Evolutionary conservation across 371 early-diverging fungal genomes (phyloP), one percentile per base, ranked within the genome.

Genomic region (Phascolomyces articulosus): DNA sequence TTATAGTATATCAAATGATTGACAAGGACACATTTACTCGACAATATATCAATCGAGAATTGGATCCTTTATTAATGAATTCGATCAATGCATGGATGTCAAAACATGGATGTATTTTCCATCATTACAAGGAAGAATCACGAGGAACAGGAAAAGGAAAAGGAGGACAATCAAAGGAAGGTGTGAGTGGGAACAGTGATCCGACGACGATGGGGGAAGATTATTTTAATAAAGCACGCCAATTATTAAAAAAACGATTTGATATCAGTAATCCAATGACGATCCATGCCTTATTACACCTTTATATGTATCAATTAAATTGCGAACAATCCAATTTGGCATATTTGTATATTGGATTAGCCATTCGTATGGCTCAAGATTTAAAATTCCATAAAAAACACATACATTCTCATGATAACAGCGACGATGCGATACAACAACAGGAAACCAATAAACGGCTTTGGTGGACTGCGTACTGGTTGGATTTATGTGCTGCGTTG

Each of bases 381-480:
- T 74, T 87, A 29, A 84, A 84, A 54, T 79, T 84, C 16, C 85
- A 87, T 65, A 80, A 83, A 49, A 80, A 80, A 62, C n/a, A n/a
- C n/a, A n/a, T n/a, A n/a, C n/a, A n/a, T n/a, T n/a, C n/a, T n/a
- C n/a, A n/a, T n/a, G n/a, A n/a, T n/a, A n/a, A n/a, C n/a, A n/a
- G n/a, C n/a, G n/a, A n/a, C n/a, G n/a, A n/a, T n/a, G n/a, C n/a
- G n/a, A n/a, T 28, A 13, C 72, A 75, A 20, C 84, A 85, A 56
- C 70, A 80, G 20, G 85, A 87, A 69, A 77, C 78, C 23, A 84
- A 82, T 56, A 85, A 85, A 61, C 79, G 83, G 4, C 67, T 87
- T 21, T 87, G 87, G 87, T 87, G 87, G 87, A 83, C 87, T 10
- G 82, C 84, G 47, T 87, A 87, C 60, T 85, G 85, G 78, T 73